Evolutionary conservation across 129 eudicot species (phyloP).

Genomic region (Chrysanthemum seticuspe): DNA sequence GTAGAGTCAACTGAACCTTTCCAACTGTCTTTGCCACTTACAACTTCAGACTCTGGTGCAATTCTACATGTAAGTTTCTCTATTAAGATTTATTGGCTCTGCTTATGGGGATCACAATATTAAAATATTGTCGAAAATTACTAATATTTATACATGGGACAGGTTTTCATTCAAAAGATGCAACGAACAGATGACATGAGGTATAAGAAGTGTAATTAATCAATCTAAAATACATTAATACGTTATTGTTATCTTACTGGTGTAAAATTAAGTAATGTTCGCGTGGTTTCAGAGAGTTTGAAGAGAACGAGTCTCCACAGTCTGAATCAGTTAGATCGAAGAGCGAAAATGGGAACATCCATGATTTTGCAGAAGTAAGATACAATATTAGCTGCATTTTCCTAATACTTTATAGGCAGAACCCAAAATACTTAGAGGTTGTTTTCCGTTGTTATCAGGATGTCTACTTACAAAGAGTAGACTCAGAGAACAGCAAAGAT

Average conservation of each 20-base stretch:
- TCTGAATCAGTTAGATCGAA: slow-evolving; percentile 35
- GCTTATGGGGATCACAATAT: background rate
- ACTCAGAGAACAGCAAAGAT: slow-evolving; percentile 30
- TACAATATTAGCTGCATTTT: slow-evolving; percentile 10
- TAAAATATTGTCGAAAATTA: background rate
- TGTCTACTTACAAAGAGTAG: slow-evolving; percentile 26
- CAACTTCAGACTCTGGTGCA: slow-evolving; percentile 60
- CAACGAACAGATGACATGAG: slow-evolving; percentile 64
- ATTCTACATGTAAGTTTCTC: slow-evolving; percentile 65
- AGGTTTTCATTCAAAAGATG: slow-evolving; percentile 80
- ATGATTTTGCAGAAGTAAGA: slow-evolving; percentile 52
- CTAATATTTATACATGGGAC: slow-evolving; percentile 26
- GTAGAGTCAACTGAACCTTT: slow-evolving; percentile 63
- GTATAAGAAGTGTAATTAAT: slow-evolving; percentile 34
- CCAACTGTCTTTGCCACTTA: slow-evolving; percentile 66
- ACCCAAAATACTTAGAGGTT: slow-evolving; percentile 6
- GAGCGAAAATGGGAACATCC: slow-evolving; percentile 40
- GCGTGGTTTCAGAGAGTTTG: slow-evolving; percentile 39
- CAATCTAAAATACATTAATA: background rate
- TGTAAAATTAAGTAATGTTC: background rate
- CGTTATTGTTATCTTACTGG: background rate
- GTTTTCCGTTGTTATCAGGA: slow-evolving; percentile 38
- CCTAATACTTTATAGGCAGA: background rate
- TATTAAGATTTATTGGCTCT: background rate
- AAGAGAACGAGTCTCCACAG: slow-evolving; percentile 40